Percentiles rank a stretch among this genome's conserved stretches.
Conservation (phyloP, 768 basidiomycete species). For the Tylopilus felleus region DNA sequence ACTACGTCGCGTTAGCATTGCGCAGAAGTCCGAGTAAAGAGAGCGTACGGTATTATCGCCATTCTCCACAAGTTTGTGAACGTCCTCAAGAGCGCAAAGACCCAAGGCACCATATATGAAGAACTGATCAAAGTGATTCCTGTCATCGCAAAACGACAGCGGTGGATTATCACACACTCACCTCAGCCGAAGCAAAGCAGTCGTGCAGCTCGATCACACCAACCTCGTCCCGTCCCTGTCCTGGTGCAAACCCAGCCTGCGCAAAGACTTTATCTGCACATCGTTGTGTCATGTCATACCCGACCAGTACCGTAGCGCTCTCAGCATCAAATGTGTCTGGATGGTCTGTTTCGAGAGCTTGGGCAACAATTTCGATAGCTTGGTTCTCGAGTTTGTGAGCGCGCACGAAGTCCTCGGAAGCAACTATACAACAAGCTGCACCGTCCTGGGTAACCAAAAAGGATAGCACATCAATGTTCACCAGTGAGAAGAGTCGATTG, state of each 20-base stretch:
- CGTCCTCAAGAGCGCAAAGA: constrained; percentile 58
- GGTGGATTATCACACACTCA: constrained; percentile 21
- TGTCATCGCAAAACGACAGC: background rate
- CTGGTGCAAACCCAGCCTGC: constrained; percentile 61
- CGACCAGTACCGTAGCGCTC: constrained; percentile 59
- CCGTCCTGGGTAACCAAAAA: constrained; percentile 47
- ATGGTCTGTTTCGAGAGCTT: constrained; percentile 61
- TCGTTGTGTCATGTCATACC: constrained; percentile 67
- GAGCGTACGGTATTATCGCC: constrained; percentile 70
- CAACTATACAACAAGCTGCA: constrained; percentile 71
- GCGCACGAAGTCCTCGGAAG: constrained; percentile 74
- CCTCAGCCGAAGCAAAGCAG: constrained; percentile 80
- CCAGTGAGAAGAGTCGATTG: background rate
- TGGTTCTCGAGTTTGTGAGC: constrained; percentile 73
- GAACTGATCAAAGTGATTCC: constrained; percentile 40
- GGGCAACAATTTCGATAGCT: constrained; percentile 74
- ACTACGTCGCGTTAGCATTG: constrained; percentile 37
- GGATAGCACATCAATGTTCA: background rate
- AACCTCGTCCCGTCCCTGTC: constrained; percentile 64
- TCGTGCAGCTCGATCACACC: constrained; percentile 82
- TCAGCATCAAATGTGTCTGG: constrained; percentile 56
- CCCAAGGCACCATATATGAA: constrained; percentile 78
- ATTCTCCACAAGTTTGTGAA: constrained; percentile 66
- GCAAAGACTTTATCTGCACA: constrained; percentile 65
- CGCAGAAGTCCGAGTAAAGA: too few relatives aligned